A percentile compares a stretch with the other conserved stretches of the same genome.
Evolutionary conservation across 768 basidiomycete species (phyloP).

Genomic region (Punctularia strigosozonata): DNA sequence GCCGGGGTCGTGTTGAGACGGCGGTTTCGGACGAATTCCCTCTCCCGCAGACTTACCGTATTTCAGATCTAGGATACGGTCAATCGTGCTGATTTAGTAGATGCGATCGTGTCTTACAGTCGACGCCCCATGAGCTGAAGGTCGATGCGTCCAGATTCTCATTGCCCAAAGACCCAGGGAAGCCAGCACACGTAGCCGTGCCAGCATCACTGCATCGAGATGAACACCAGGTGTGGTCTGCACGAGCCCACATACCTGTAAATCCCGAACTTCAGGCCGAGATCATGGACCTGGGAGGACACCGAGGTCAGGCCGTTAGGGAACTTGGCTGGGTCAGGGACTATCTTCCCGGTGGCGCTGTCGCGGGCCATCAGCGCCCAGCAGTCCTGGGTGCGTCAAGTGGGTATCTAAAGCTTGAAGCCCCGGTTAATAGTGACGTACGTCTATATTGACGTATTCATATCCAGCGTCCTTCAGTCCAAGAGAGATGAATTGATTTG

Average conservation of each 20-base stretch:
- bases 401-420: not conserved
- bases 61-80: constrained; percentile 26
- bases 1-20: not conserved
- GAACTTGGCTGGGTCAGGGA: constrained; percentile 41
- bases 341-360: constrained; percentile 26
- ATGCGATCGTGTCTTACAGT: constrained; percentile 19
- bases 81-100: not conserved
- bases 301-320: constrained; percentile 37
- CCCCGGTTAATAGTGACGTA: constrained; percentile 11
- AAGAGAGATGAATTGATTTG: constrained; percentile 31
- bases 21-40: too few species aligned
- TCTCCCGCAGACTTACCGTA: constrained; percentile 34
- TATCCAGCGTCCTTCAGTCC: constrained; percentile 38
- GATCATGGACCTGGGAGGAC: constrained; percentile 30
- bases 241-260: constrained; percentile 25
- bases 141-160: constrained; percentile 40
- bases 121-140: constrained; percentile 41
- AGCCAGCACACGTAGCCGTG: constrained; percentile 39
- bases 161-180: constrained; percentile 40
- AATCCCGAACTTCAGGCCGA: constrained; percentile 40
- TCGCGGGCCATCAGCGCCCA: constrained; percentile 32
- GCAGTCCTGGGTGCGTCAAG: constrained; percentile 28
- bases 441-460: constrained; percentile 41
- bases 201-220: constrained; percentile 34
- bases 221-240: not conserved